Conservation (phyloP, 257 asterid species). For the Nicotiana otophora region DNA sequence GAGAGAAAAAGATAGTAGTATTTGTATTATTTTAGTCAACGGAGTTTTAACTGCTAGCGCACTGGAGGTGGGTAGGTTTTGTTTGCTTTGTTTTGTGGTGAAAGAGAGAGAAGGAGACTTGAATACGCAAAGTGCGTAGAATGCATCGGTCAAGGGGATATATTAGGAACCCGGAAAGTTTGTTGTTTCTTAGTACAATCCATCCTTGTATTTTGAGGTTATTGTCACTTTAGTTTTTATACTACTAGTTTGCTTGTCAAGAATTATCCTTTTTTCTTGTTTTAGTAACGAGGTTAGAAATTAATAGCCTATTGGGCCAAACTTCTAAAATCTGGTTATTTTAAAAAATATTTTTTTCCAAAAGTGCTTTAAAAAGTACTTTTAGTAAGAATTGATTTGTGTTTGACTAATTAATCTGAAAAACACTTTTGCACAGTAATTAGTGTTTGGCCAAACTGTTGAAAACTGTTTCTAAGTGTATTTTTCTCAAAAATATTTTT, state of each 20-base stretch:
- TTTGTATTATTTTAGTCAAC: conserved; percentile 37
- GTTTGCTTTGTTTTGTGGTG: conserved; percentile 3
- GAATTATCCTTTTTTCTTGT: neutral
- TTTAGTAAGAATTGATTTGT: no score
- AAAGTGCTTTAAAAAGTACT: no score
- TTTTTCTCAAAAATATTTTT: no score
- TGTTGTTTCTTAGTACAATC: neutral
- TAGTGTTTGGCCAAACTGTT: no score
- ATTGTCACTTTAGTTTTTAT: neutral
- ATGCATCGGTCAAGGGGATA: conserved; percentile 3
- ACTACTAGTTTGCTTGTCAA: neutral
- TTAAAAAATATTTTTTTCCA: no score
- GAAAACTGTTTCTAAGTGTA: no score
- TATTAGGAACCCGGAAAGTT: neutral
- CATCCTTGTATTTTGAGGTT: neutral
- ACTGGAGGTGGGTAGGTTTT: neutral
- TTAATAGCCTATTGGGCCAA: no score
- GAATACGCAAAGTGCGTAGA: conserved; percentile 55
- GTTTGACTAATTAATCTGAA: no score
- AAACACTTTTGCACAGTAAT: no score
- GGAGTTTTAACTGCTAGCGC: conserved; percentile 29
- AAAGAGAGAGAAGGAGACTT: conserved; percentile 29
- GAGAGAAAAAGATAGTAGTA: neutral
- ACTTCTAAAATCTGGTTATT: no score
- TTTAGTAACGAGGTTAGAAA: neutral